A percentile compares a stretch with the other conserved stretches of the same genome.
Evolutionary conservation across 2,329 filamentous ascomycete genomes (phyloP).

Genomic region (Diaporthe nobilis): DNA sequence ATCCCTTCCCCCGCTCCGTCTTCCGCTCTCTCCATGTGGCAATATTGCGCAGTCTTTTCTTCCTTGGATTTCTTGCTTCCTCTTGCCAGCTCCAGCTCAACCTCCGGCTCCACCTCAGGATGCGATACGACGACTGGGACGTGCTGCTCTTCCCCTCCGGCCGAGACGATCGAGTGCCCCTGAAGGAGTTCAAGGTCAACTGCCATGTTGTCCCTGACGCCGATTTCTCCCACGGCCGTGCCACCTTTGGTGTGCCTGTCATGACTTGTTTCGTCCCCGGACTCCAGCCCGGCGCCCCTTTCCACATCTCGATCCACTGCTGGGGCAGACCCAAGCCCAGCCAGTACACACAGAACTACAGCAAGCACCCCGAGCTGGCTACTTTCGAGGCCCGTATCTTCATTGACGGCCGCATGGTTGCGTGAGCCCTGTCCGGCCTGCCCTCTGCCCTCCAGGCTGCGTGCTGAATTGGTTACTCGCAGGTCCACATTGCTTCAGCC

Average conservation of each 20-base stretch:
- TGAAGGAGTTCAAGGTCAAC: slow-evolving; percentile 86
- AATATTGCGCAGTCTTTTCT: background rate
- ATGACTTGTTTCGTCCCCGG: slow-evolving; percentile 81
- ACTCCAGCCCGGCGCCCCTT: slow-evolving; percentile 68
- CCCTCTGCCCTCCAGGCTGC: too few relatives aligned
- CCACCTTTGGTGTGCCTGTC: slow-evolving; percentile 69
- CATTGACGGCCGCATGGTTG: slow-evolving; percentile 75
- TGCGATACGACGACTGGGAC: slow-evolving; percentile 92
- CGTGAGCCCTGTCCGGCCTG: slow-evolving; percentile 62
- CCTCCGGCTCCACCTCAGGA: slow-evolving; percentile 54
- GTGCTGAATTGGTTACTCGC: background rate
- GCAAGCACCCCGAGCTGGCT: slow-evolving; percentile 68
- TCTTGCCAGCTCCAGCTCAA: background rate
- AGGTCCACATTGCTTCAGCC: slow-evolving; percentile 70
- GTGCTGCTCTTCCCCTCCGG: slow-evolving; percentile 80
- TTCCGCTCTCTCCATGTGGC: background rate
- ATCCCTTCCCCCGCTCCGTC: background rate
- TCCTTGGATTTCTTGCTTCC: slow-evolving; percentile 19
- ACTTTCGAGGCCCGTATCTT: slow-evolving; percentile 77
- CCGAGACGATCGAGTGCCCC: slow-evolving; percentile 73
- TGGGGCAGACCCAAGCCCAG: slow-evolving; percentile 76
- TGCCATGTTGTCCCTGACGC: slow-evolving; percentile 77
- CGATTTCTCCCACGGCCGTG: slow-evolving; percentile 67
- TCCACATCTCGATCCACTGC: slow-evolving; percentile 81
- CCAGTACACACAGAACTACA: slow-evolving; percentile 68